phyloP scores from a whole-genome alignment of 163 green algal genomes.

The Coccomyxa subellipsoidea region DNA sequence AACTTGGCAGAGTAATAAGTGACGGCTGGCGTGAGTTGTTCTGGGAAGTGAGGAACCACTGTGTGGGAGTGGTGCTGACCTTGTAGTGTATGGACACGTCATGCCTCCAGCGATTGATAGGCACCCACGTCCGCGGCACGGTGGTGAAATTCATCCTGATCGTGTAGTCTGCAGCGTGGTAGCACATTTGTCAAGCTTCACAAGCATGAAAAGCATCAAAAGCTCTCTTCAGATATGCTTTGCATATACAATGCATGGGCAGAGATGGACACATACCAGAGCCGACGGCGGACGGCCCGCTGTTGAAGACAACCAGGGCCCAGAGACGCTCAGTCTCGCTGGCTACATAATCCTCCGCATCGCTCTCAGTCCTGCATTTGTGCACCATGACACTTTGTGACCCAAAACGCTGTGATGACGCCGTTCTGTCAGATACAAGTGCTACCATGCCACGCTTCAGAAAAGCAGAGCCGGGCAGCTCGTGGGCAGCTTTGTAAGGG shows the following conservation, averaged over 20 bases:
- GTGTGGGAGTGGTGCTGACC: not conserved
- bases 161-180: slow-evolving; percentile 29
- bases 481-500: no score
- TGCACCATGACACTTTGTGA: not conserved
- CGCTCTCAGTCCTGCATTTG: slow-evolving; percentile 2
- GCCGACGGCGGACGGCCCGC: not conserved
- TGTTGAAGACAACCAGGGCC: slow-evolving; percentile 24
- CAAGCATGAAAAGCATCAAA: no score
- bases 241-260: not conserved
- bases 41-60: no score
- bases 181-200: not conserved
- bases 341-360: slow-evolving; percentile 6
- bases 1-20: no score
- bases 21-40: no score
- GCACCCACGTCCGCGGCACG: slow-evolving; percentile 22
- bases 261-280: not conserved
- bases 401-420: no score
- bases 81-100: slow-evolving; percentile 23
- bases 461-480: no score
- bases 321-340: slow-evolving; percentile 8
- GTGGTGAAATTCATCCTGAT: slow-evolving; percentile 43
- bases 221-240: no score
- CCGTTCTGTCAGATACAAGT: no score
- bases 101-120: slow-evolving; percentile 24
- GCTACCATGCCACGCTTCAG: no score